Percentiles rank a stretch among this genome's conserved stretches.
Conservation (phyloP, 2,329 filamentous ascomycete species). For the Furcasterigmium furcatum region DNA sequence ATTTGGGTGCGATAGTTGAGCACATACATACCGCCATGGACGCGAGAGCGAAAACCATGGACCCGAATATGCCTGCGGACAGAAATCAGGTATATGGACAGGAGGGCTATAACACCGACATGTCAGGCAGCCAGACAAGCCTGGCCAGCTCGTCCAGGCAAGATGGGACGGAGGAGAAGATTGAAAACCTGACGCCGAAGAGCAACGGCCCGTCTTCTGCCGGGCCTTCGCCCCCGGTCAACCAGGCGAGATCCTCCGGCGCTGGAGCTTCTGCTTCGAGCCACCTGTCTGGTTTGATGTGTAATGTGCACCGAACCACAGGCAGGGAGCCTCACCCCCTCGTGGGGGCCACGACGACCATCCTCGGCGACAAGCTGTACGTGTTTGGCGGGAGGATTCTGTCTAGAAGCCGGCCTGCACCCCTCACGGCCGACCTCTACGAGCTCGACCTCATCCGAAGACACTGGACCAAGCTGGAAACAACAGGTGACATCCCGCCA, state of each 20-base stretch:
- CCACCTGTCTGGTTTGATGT: constrained; percentile 65
- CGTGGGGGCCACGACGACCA: constrained; percentile 92
- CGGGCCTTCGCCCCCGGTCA: constrained; percentile 52
- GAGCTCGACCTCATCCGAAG: constrained; percentile 87
- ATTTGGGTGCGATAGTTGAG: constrained; percentile 18
- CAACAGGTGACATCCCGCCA: constrained; percentile 79
- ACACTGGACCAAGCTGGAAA: constrained; percentile 90
- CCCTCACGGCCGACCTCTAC: constrained; percentile 86
- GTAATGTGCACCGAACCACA: constrained; percentile 78
- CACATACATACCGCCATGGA: constrained; percentile 34
- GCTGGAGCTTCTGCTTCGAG: constrained; percentile 44
- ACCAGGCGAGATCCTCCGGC: constrained; percentile 34
- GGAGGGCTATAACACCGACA: constrained; percentile 29
- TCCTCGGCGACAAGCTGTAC: constrained; percentile 92
- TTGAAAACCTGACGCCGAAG: constrained; percentile 46
- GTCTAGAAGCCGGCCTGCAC: constrained; percentile 74
- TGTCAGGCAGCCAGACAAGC: constrained; percentile 22
- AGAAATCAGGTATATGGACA: constrained; percentile 32
- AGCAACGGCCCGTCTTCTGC: constrained; percentile 53
- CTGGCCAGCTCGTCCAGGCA: constrained; percentile 19
- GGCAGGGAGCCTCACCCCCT: constrained; percentile 87
- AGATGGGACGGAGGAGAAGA: constrained; percentile 40
- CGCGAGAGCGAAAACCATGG: constrained; percentile 45
- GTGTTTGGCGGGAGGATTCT: constrained; percentile 91
- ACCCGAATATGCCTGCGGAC: constrained; percentile 31